phyloP scores from a whole-genome alignment of 2,329 filamentous ascomycete species.

The Huntiella bhutanensis region DNA sequence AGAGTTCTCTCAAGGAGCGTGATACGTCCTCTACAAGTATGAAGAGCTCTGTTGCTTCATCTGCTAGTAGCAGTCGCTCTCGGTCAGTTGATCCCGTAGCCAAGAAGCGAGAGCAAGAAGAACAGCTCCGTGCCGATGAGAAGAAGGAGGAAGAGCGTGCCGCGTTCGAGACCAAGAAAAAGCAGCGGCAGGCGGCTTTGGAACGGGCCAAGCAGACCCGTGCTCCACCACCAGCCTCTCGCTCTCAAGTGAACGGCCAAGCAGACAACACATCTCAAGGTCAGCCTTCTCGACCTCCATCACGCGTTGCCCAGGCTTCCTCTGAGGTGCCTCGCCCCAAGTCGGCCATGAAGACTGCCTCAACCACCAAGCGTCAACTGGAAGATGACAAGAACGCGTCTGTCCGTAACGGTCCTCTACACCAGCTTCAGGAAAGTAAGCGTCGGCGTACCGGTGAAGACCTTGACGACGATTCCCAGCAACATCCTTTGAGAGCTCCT shows the following conservation, averaged over 20 bases:
- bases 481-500: slow-evolving; percentile 49
- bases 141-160: slow-evolving; percentile 50
- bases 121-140: slow-evolving; percentile 62
- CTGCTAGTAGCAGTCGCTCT: slow-evolving; percentile 37
- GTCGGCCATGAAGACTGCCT: slow-evolving; percentile 29
- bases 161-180: slow-evolving; percentile 42
- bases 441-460: slow-evolving; percentile 60
- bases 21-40: slow-evolving; percentile 33
- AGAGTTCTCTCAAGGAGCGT: slow-evolving; percentile 42
- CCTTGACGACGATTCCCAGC: slow-evolving; percentile 39
- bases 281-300: slow-evolving; percentile 26
- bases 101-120: slow-evolving; percentile 70
- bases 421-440: slow-evolving; percentile 55
- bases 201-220: slow-evolving; percentile 47
- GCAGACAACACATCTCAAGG: slow-evolving; percentile 26
- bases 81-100: slow-evolving; percentile 59
- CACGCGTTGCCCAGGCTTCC: slow-evolving; percentile 36
- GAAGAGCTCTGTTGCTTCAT: slow-evolving; percentile 36
- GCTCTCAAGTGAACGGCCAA: slow-evolving; percentile 31
- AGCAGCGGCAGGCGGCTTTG: slow-evolving; percentile 42
- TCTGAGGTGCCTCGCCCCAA: slow-evolving; percentile 20
- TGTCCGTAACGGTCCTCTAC: slow-evolving; percentile 36
- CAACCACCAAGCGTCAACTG: slow-evolving; percentile 57
- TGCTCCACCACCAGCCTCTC: slow-evolving; percentile 40
- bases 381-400: slow-evolving; percentile 43